Conservation (phyloP, 345 rosid species). For the Turnera subulata region DNA sequence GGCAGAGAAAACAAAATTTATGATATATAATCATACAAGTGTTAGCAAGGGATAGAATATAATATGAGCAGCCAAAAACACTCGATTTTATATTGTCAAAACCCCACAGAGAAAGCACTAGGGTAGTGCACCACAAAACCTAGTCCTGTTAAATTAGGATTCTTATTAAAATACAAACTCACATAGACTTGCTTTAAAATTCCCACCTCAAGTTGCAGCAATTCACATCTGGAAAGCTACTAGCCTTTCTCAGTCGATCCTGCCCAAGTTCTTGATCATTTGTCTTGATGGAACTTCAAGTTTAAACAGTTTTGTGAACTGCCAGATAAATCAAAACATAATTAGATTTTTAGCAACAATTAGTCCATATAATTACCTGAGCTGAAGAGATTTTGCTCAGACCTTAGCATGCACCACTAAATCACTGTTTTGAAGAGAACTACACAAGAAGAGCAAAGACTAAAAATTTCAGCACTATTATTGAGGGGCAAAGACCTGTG, state of each 20-base stretch:
- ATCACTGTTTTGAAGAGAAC: not conserved
- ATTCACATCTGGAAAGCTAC: too few relatives aligned
- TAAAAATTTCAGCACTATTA: not conserved
- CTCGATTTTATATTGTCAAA: too few relatives aligned
- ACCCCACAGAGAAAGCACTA: too few relatives aligned
- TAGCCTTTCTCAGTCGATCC: conserved; percentile 31
- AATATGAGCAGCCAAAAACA: too few relatives aligned
- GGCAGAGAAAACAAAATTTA: too few relatives aligned
- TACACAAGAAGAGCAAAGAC: not conserved
- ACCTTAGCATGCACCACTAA: not conserved
- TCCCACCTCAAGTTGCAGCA: too few relatives aligned
- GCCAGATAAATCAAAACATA: conserved; percentile 16
- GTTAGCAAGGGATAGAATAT: too few relatives aligned
- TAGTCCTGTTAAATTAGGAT: too few relatives aligned
- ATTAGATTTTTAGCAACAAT: not conserved
- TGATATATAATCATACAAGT: too few relatives aligned
- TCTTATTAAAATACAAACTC: too few relatives aligned
- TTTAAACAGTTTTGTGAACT: conserved; percentile 78
- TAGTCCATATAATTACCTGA: not conserved
- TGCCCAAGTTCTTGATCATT: conserved; percentile 31
- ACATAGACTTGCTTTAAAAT: too few relatives aligned
- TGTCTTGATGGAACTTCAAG: conserved; percentile 50
- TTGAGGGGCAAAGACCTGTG: conserved; percentile 48
- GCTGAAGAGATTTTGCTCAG: not conserved
- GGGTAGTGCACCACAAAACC: too few relatives aligned